Percentiles rank a stretch among this genome's conserved stretches.
Conservation (phyloP, 2,329 filamentous ascomycete species). For the Penicillium sp. region DNA sequence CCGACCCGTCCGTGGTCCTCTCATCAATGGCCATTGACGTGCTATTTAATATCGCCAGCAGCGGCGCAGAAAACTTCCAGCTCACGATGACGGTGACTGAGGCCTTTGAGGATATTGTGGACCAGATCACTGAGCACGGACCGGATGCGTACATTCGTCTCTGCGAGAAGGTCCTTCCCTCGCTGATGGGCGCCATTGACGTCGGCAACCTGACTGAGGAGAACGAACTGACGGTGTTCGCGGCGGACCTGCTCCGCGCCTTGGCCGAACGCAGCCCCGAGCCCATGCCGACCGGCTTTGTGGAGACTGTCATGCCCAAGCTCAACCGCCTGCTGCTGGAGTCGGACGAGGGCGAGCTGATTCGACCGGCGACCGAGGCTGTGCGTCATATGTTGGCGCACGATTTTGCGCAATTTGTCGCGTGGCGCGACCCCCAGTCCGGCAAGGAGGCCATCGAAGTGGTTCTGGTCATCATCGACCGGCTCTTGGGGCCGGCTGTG, state of each 20-base stretch:
- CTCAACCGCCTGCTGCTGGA: conserved; percentile 78
- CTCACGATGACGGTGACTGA: conserved; percentile 85
- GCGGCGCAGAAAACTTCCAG: conserved; percentile 88
- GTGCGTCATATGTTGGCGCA: conserved; percentile 89
- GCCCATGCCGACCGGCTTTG: conserved; percentile 83
- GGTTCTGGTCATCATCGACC: conserved; percentile 87
- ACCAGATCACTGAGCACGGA: conserved; percentile 64
- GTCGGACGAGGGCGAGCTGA: conserved; percentile 81
- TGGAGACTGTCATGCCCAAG: conserved; percentile 83
- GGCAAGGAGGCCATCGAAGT: conserved; percentile 85
- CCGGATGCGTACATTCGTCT: conserved; percentile 72
- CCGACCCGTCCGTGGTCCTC: conserved; percentile 75
- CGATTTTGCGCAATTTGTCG: conserved; percentile 85
- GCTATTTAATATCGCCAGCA: conserved; percentile 85
- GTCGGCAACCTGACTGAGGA: conserved; percentile 83
- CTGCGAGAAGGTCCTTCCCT: conserved; percentile 83
- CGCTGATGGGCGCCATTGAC: conserved; percentile 85
- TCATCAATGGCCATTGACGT: conserved; percentile 72
- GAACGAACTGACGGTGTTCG: conserved; percentile 75
- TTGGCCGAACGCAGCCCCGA: conserved; percentile 80
- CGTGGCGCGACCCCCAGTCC: conserved; percentile 74
- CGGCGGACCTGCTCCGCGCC: conserved; percentile 78
- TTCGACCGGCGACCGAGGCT: conserved; percentile 81
- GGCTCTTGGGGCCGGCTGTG: conserved; percentile 78
- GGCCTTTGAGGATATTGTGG: conserved; percentile 85